Evolutionary conservation across 345 rosid species (phyloP).

Genomic region (Anastatica hierochuntica): DNA sequence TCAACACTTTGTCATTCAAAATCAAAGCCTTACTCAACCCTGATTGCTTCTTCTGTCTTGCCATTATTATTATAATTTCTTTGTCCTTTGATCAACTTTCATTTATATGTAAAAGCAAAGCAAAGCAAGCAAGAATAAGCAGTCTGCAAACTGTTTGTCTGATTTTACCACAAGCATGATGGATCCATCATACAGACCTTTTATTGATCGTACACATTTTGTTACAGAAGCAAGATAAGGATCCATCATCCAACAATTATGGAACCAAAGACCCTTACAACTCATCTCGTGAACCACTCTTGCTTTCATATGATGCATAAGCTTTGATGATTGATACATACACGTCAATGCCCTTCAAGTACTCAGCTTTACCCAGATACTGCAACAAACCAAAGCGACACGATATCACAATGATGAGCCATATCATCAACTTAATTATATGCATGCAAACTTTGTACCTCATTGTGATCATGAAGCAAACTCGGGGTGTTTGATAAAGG

Average conservation of each 20-base stretch:
- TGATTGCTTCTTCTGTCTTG: no score
- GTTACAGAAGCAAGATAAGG: no score
- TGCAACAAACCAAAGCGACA: slow-evolving; percentile 33
- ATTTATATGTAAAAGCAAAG: no score
- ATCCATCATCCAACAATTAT: no score
- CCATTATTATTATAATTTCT: no score
- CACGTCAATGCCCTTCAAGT: slow-evolving; percentile 70
- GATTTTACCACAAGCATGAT: not conserved
- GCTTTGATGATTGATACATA: slow-evolving; percentile 65
- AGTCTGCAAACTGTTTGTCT: not conserved
- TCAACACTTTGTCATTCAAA: slow-evolving; percentile 13
- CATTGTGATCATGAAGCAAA: slow-evolving; percentile 89
- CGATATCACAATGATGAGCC: not conserved
- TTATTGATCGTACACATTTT: slow-evolving; percentile 6
- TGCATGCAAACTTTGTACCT: slow-evolving; percentile 53
- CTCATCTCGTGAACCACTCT: slow-evolving; percentile 49
- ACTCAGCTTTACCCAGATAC: slow-evolving; percentile 72
- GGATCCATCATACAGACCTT: not conserved
- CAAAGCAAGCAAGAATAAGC: no score
- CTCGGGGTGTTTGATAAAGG: slow-evolving; percentile 87
- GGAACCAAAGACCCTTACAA: slow-evolving; percentile 25
- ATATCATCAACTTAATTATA: no score
- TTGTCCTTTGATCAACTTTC: no score
- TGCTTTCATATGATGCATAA: slow-evolving; percentile 41
- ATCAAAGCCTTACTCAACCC: not conserved